Evolutionary conservation across 768 basidiomycete species (phyloP), one percentile per base, ranked within the genome.

Genomic region (Mycena venus): DNA sequence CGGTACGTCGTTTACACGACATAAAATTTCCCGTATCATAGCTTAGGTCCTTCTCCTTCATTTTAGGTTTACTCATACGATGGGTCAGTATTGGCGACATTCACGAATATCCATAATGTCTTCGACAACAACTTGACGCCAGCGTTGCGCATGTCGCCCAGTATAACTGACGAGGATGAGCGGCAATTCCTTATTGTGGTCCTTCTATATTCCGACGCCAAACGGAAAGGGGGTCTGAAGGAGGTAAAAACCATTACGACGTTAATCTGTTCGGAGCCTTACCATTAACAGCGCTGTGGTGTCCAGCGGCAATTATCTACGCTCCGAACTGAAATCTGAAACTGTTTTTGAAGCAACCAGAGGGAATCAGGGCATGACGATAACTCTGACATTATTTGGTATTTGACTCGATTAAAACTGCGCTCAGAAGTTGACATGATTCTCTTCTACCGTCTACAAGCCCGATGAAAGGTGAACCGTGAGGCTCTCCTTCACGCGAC

Each of bases 171-270:
- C 56, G 73, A 74, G 25, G 68, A 70, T 3, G 68, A 74, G 42
- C 68, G 68, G 44, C 67, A 29, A 23, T 74, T 74, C 36, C 64
- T 74, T 23, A 70, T 74, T 34, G 62, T 74, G 11, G 68, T 74
- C 6, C 56, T 74, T 8, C 21, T 74, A 56, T 74, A 74, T 36
- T 74, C 73, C 8, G 73, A 74, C 56, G 66, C 68, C 9, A 74
- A 70, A 19, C 49, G 73, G n/a, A 34, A 63, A 29, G 61, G 69
- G 47, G 64, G 68, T 31, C 32, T 60, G 31, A 74, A 51, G 29
- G 53, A 69, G 66, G 72, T 68, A 53, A 21, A n/a, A n/a, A n/a
- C n/a, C n/a, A n/a, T n/a, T n/a, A n/a, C n/a, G n/a, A n/a, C n/a
- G n/a, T n/a, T n/a, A n/a, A n/a, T n/a, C n/a, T n/a, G n/a, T n/a